phyloP scores from a whole-genome alignment of 345 rosid genomes.

The Chamaenerion angustifolium region DNA sequence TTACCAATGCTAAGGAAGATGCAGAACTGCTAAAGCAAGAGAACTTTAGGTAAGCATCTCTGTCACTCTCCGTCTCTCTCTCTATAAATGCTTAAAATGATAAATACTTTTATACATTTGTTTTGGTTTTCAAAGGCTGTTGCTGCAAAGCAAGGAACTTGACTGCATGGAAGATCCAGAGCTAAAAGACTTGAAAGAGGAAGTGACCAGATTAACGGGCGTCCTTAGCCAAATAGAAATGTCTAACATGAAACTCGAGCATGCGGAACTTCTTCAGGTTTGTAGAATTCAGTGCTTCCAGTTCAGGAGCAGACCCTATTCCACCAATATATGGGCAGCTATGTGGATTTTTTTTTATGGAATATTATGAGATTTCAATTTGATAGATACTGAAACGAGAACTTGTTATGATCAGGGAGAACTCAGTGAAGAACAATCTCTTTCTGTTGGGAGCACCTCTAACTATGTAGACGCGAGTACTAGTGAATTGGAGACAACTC shows the following conservation, averaged over 20 bases:
- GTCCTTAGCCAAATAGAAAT: constrained; percentile 49
- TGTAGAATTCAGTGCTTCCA: constrained; percentile 22
- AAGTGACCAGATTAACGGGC: constrained; percentile 39
- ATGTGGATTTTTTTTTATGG: not conserved
- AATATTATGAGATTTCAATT: not conserved
- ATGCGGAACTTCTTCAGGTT: constrained; percentile 29
- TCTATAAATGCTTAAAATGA: constrained; percentile 1
- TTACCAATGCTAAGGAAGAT: constrained; percentile 47
- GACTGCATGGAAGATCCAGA: constrained; percentile 42
- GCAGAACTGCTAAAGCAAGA: constrained; percentile 42
- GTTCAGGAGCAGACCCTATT: too few species aligned
- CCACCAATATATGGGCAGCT: constrained; percentile 15
- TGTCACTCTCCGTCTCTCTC: not conserved
- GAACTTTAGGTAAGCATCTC: constrained; percentile 28
- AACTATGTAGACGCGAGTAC: constrained; percentile 16
- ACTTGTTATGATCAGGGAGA: constrained; percentile 22
- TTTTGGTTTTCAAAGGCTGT: constrained; percentile 19
- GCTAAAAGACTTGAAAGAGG: constrained; percentile 55
- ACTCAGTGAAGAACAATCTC: constrained; percentile 20
- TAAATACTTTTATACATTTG: constrained; percentile 6
- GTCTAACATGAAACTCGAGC: constrained; percentile 33
- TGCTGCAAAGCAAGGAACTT: constrained; percentile 33
- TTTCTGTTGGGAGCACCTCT: constrained; percentile 26
- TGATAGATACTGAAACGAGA: not conserved
- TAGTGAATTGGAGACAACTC: constrained; percentile 22